Evolutionary conservation across 176 grass and related monocot species (phyloP), one percentile per base, ranked within the genome.

Genomic region (Aegilops speltoides): DNA sequence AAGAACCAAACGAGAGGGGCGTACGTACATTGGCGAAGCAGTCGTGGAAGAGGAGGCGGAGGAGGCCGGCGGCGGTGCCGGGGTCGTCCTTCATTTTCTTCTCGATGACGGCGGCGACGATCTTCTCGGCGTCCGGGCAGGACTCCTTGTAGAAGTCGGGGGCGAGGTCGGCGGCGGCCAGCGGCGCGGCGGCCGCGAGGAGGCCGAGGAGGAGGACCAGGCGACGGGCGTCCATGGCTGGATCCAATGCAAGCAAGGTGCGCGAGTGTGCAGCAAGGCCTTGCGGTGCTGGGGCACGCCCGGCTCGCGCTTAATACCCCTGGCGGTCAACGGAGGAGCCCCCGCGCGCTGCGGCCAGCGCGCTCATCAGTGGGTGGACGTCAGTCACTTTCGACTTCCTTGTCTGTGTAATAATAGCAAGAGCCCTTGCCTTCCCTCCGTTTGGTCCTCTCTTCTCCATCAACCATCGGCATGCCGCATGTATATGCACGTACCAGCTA

Each of bases 11-110:
- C 12, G 38, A 43, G 22, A 8, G 41, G 11, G 41, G 41, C 40
- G 3, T 67, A 60, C 76, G 64, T 81, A 86, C 91, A 75, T 84
- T 89, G 3, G 84, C 80, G 76, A 89, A 89, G 84, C 87, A 92
- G 66, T 92, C 87, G 59, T 89, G 87, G 87, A 92, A 92, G 59
- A 86, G 2, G 73, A 90, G 86, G 36, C 91, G 85, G 86, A 93
- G 91, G 36, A 90, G 74, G 64, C 34, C 57, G 40, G 91, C 57
- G 36, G 91, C 45, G 45, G 75, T 81, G 85, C 65, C 68, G 25
- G 85, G 45, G 40, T 93, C 88, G 43, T 4, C 36, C 72, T 81
- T 81, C 82, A 93, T 74, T 16, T 38, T 45, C 56, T 60, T 61
- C 78, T 84, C 57, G 43, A 93, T 87, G 85, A 83, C 29, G 73